Evolutionary conservation across 2,329 filamentous ascomycete species (phyloP).

Genomic region (Epichloe glyceriae): DNA sequence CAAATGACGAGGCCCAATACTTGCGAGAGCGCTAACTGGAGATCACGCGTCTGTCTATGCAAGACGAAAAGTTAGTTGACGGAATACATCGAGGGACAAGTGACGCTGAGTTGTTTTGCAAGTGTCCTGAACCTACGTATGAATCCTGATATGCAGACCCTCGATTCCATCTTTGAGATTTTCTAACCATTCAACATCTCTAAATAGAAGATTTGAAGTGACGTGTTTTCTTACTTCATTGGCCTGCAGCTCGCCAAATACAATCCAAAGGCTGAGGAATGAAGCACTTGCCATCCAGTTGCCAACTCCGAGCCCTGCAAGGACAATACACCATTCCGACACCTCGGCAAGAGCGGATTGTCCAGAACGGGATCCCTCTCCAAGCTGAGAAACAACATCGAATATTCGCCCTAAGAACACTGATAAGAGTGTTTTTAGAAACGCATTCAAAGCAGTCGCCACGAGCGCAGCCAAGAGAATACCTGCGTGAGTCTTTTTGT

Average conservation of each 20-base stretch:
- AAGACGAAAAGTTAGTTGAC: not conserved
- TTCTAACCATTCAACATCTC: slow-evolving; percentile 76
- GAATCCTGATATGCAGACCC: slow-evolving; percentile 56
- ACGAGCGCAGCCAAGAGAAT: slow-evolving; percentile 41
- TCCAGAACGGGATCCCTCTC: slow-evolving; percentile 35
- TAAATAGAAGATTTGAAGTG: slow-evolving; percentile 56
- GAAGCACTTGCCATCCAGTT: slow-evolving; percentile 55
- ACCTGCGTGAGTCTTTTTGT: slow-evolving; percentile 45
- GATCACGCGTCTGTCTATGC: slow-evolving; percentile 64
- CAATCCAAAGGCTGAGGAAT: slow-evolving; percentile 59
- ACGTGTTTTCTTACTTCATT: slow-evolving; percentile 48
- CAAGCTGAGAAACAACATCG: slow-evolving; percentile 54
- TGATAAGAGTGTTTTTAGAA: slow-evolving; percentile 51
- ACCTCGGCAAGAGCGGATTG: slow-evolving; percentile 41
- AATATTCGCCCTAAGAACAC: slow-evolving; percentile 67
- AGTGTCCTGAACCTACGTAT: slow-evolving; percentile 44
- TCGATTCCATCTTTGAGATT: slow-evolving; percentile 55
- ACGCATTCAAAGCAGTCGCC: slow-evolving; percentile 45
- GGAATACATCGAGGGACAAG: not conserved
- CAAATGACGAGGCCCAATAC: slow-evolving; percentile 59
- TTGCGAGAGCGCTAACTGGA: slow-evolving; percentile 70
- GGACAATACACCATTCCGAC: slow-evolving; percentile 45
- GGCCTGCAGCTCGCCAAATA: slow-evolving; percentile 73
- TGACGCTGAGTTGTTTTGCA: not conserved
- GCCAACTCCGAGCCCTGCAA: slow-evolving; percentile 48